Conservation (phyloP, 352 stramenopile genomes). For the Pythium sukuiense region DNA sequence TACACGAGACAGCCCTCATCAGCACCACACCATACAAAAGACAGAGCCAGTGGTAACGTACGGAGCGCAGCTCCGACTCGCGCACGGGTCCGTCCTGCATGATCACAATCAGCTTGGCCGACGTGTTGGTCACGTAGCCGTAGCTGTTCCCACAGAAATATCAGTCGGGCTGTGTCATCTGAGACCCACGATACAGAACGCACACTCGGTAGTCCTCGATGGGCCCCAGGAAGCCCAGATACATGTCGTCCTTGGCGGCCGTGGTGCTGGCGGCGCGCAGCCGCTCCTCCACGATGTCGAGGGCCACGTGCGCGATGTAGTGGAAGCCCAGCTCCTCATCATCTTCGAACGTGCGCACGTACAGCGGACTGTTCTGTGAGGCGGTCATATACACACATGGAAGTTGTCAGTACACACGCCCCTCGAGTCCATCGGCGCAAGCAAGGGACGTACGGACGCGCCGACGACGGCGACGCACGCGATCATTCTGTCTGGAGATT, state of each 20-base stretch:
- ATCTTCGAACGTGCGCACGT: constrained; percentile 80
- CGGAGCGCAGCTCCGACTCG: constrained; percentile 75
- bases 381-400: neutral
- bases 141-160: constrained; percentile 35
- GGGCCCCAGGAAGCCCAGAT: constrained; percentile 78
- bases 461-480: constrained; percentile 79
- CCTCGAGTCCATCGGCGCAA: neutral
- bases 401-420: constrained; percentile 1
- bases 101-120: constrained; percentile 81
- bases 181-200: constrained; percentile 7
- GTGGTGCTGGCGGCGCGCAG: constrained; percentile 47
- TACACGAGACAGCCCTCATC: constrained; percentile 19
- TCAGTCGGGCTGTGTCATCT: neutral
- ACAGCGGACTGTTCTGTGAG: constrained; percentile 75
- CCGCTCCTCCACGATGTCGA: constrained; percentile 86
- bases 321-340: constrained; percentile 87
- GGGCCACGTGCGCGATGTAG: constrained; percentile 83
- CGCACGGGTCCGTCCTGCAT: constrained; percentile 72
- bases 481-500: constrained; percentile 63
- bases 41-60: constrained; percentile 25
- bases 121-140: constrained; percentile 86
- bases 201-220: constrained; percentile 87
- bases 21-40: neutral
- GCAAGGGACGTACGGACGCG: constrained; percentile 52
- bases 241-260: constrained; percentile 82